A percentile compares a stretch with the other conserved stretches of the same genome.
These are phyloP conservation scores for Lepiota brunneoincarnata DNA, from an alignment of 768 basidiomycete genomes.

Conservation along the genomic window DNA sequence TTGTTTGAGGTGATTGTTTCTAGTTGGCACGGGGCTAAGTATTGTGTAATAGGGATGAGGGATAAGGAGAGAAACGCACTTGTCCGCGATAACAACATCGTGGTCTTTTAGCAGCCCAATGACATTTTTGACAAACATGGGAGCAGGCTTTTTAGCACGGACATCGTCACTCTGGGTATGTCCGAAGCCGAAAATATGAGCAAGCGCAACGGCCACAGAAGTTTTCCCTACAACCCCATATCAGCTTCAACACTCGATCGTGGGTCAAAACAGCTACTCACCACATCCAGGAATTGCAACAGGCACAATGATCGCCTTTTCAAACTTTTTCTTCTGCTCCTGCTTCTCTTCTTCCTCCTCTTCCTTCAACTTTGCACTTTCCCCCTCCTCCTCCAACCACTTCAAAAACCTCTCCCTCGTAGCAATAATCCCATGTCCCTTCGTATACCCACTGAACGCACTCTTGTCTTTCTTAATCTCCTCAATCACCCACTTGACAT, in stretches of 20 bases:
- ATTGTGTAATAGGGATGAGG: neutral
- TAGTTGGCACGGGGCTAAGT: constrained; percentile 6
- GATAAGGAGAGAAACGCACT: constrained; percentile 45
- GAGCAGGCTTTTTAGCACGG: constrained; percentile 67
- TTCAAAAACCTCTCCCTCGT: constrained; percentile 76
- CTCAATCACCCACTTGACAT: constrained; percentile 78
- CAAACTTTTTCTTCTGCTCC: constrained; percentile 36
- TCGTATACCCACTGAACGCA: constrained; percentile 60
- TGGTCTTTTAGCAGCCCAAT: constrained; percentile 52
- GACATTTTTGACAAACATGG: constrained; percentile 74
- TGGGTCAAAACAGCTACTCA: constrained; percentile 39
- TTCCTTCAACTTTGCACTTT: constrained; percentile 36
- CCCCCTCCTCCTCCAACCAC: constrained; percentile 51
- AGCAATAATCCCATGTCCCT: constrained; percentile 82
- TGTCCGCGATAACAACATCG: constrained; percentile 90
- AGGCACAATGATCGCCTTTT: constrained; percentile 84
- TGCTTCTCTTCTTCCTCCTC: constrained; percentile 27
- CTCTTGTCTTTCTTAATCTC: constrained; percentile 64
- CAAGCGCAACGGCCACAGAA: constrained; percentile 72
- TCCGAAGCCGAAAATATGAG: constrained; percentile 78
- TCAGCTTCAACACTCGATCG: too few relatives aligned
- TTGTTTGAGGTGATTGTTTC: constrained; percentile 86
- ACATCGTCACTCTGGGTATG: constrained; percentile 97
- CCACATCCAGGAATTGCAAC: constrained; percentile 93
- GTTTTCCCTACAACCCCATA: constrained; percentile 72